phyloP scores from a whole-genome alignment of 78 protist species.

The Paulinella micropora region DNA sequence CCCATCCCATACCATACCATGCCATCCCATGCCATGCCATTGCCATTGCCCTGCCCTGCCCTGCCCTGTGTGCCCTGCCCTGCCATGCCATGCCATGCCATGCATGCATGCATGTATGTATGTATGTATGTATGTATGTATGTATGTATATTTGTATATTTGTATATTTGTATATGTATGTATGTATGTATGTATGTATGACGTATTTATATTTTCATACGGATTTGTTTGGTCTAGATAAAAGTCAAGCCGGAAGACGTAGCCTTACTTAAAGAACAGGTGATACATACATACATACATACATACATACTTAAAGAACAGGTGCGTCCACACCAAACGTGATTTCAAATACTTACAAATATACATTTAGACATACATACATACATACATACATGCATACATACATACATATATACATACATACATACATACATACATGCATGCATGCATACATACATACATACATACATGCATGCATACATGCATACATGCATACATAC shows the following conservation, averaged over 20 bases:
- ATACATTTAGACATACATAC: background rate
- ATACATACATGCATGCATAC: background rate
- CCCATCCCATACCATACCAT: no score
- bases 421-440: background rate
- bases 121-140: background rate
- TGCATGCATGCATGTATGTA: background rate
- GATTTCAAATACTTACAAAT: background rate
- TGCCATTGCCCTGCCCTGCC: no score
- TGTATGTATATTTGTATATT: background rate
- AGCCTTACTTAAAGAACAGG: no score
- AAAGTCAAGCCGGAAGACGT: no score
- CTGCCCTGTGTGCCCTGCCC: no score
- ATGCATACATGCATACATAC: slow-evolving; percentile 6
- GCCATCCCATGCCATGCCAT: no score
- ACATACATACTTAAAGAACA: background rate
- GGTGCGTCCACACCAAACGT: background rate
- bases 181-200: background rate
- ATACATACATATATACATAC: slow-evolving; percentile 1
- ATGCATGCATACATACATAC: slow-evolving; percentile 2
- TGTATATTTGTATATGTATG: background rate
- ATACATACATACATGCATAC: background rate
- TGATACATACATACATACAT: no score
- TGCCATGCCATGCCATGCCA: background rate
- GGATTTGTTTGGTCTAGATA: no score
- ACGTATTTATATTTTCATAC: no score